Conservation (phyloP, 495 filamentous ascomycete species). For the Lineolata rhizophorae region DNA sequence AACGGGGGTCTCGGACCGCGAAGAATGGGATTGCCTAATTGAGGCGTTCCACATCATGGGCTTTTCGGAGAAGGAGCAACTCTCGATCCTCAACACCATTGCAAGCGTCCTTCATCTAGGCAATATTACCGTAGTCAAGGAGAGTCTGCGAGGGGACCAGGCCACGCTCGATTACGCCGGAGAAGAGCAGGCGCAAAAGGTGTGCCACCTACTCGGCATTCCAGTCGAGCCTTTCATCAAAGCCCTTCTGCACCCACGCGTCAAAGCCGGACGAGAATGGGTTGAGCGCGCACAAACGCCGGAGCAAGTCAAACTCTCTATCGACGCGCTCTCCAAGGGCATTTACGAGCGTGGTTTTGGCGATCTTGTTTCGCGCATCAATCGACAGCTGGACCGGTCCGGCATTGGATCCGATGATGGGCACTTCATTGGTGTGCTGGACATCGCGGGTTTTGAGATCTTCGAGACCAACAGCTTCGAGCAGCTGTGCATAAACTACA, state of each 20-base stretch:
- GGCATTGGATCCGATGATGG: constrained; percentile 64
- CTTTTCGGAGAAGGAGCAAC: constrained; percentile 71
- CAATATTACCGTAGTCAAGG: constrained; percentile 72
- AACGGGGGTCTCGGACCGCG: constrained; percentile 67
- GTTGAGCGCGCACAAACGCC: constrained; percentile 95
- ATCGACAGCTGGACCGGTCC: constrained; percentile 66
- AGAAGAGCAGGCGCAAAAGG: constrained; percentile 44
- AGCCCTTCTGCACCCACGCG: constrained; percentile 72
- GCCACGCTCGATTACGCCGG: constrained; percentile 58
- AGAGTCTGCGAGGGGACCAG: constrained; percentile 78
- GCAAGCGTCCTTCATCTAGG: constrained; percentile 86
- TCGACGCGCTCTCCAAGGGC: constrained; percentile 88
- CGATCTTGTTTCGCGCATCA: constrained; percentile 78
- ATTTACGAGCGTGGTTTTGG: constrained; percentile 95
- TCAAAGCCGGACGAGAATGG: constrained; percentile 93
- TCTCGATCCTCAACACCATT: constrained; percentile 62
- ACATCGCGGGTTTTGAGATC: constrained; percentile 98
- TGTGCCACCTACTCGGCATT: constrained; percentile 73
- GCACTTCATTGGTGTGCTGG: constrained; percentile 90
- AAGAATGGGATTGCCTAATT: constrained; percentile 75
- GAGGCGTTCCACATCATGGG: constrained; percentile 93
- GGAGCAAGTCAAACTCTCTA: constrained; percentile 73
- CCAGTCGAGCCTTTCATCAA: constrained; percentile 63
- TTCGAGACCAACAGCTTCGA: constrained; percentile 98
- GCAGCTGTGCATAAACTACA: constrained; percentile 98